Base-by-base conservation (phyloP, 176 grass and related monocot genomes). In the Oryza glumipatula region DNA sequence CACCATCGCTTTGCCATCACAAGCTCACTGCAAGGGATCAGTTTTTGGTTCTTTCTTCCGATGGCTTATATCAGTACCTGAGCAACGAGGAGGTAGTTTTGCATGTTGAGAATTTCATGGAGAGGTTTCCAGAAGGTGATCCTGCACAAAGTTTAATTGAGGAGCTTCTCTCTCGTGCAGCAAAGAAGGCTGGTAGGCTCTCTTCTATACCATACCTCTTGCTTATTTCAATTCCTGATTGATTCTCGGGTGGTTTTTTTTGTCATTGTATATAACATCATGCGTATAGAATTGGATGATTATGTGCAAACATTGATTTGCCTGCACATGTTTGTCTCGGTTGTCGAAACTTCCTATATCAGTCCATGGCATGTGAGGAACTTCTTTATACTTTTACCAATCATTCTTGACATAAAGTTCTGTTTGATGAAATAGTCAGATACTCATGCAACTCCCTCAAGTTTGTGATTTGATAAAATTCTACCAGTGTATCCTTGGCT, bases 71-170 rank as follows among this genome's bases (percentile, higher is more conserved):
- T 81, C 95, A 97, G 60, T 98, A 98, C 65, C 74, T 95, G 74
- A 98, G 86, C 87, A 98, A 98, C 15, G 88, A 98, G 33, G 95
- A 98, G 83, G 95, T 98, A 67, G 92, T 98, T 60, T 76, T 93
- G 33, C 95, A 95, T 95, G 95, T 98, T 39, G 92, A 91, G 33
- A 91, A 87, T 86, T 98, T 98, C 56, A 95, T 98, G 95, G 92
- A 91, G 79, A 89, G 87, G 67, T 91, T 94, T 76, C 92, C 95
- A 49, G 95, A 98, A 78, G 95, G 92, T 67, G 95, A 98, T 71
- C 95, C 95, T 80, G 92, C 95, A 58, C 95, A 95, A 73, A 94
- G 92, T 91, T 87, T 98, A 89, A 93, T 98, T 84, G 95, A 94
- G 88, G 95, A 95, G 69, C 79, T 98, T 74, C 92, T 98, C 51